phyloP scores from a whole-genome alignment of 2,329 filamentous ascomycete species.

The Ophiostoma sp. region DNA sequence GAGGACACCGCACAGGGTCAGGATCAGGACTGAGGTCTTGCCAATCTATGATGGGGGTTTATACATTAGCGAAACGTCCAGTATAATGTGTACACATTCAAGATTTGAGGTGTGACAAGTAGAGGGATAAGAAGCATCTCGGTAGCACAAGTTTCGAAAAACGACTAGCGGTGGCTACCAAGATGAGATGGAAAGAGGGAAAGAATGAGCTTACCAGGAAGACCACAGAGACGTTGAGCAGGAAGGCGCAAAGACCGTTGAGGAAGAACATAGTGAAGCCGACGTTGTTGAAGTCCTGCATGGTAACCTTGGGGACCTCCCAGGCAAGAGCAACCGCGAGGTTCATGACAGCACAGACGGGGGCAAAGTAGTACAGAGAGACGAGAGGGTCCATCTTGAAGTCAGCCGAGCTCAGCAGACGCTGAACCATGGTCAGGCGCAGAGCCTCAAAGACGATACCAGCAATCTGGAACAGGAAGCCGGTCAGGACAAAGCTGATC shows the following conservation, averaged over 20 bases:
- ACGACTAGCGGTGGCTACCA: not conserved
- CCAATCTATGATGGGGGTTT: slow-evolving; percentile 57
- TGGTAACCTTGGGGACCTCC: slow-evolving; percentile 64
- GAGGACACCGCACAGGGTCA: slow-evolving; percentile 80
- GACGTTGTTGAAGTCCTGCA: slow-evolving; percentile 67
- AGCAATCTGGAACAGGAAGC: slow-evolving; percentile 72
- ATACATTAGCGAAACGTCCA: not conserved
- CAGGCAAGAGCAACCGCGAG: slow-evolving; percentile 65
- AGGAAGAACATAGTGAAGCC: slow-evolving; percentile 66
- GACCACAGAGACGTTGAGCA: slow-evolving; percentile 79
- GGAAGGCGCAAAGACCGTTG: slow-evolving; percentile 73
- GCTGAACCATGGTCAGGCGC: slow-evolving; percentile 78
- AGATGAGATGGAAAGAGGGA: not conserved
- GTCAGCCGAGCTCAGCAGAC: slow-evolving; percentile 72
- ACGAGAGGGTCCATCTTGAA: slow-evolving; percentile 91
- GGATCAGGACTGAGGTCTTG: slow-evolving; percentile 79
- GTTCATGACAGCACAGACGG: slow-evolving; percentile 79
- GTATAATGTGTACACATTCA: not conserved
- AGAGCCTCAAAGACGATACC: slow-evolving; percentile 79
- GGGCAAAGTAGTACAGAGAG: slow-evolving; percentile 85
- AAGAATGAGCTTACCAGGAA: slow-evolving; percentile 62
- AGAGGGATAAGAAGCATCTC: not conserved
- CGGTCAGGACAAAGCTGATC: slow-evolving; percentile 81
- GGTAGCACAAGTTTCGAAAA: slow-evolving; percentile 4
- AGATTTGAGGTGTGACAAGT: not conserved